Base-by-base conservation (phyloP, 75 land plant genomes). In the Selaginella moellendorffii region DNA sequence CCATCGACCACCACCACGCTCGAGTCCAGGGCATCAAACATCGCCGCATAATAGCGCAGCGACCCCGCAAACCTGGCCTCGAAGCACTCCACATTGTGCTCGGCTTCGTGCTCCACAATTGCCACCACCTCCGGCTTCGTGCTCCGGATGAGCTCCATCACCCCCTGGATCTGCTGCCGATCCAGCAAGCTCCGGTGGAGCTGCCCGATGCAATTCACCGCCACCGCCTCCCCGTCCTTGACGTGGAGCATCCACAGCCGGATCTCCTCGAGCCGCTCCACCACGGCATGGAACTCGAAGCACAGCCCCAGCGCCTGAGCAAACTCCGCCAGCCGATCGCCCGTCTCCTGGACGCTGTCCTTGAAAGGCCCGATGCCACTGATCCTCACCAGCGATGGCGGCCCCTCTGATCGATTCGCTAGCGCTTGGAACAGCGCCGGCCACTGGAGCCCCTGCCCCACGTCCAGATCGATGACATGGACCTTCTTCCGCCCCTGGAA, bases 191-290 rank as follows among this genome's bases (percentile, higher is more conserved):
- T 68, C 62, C 80, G 80, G 66, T 92, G 97, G 53, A 91, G 69
- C 42, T 82, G 85, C 27, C 76, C 54, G 1, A 81, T 28, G 65
- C 97, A 87, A 62, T 91, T 91, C 54, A 91, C 84, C 0, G 88
- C 93, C 9, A 92, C 93, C 10, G 72, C 81, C 67, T 92, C 97
- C 2, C 66, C 63, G 42, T 82, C 83, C 75, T 92, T 92, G 26
- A 92, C 97, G 65, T 92, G 93, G 31, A 92, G 81, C 97, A 92
- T 92, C 97, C 97, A 92, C 22, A 92, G 71, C 76, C 97, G 78
- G 30, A 92, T 84, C 61, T 92, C 97, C 28, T 88, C 97, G 54
- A 87, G 73, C 64, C 79, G 61, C 51, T 92, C 97, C 29, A 85
- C 88, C 14, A 88, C 97, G 1, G 80, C 72, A 27, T 92, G 97